These are phyloP conservation scores for Neolentinus lepideus DNA, from an alignment of 1,284 basidiomycete species.

Conservation along the genomic window DNA sequence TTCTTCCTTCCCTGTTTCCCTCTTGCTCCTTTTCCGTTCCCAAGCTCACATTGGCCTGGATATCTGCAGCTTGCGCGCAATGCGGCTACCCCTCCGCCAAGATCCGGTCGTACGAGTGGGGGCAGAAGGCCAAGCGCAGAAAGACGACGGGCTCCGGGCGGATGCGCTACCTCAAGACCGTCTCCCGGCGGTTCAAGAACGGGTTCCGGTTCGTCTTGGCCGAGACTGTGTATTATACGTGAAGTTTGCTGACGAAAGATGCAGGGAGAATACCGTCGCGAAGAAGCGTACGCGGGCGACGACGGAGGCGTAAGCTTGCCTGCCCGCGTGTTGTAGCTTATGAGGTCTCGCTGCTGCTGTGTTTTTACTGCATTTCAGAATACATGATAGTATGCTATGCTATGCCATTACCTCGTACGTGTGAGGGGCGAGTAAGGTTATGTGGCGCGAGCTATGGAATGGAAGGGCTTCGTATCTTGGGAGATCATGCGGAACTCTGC, in stretches of 20 bases:
- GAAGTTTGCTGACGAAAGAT: not conserved
- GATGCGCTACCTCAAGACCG: slow-evolving; percentile 92
- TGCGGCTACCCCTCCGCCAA: slow-evolving; percentile 97
- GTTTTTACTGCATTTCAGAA: too few relatives aligned
- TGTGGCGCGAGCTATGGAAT: too few relatives aligned
- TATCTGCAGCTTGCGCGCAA: slow-evolving; percentile 86
- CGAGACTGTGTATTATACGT: not conserved
- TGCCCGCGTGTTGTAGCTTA: too few relatives aligned
- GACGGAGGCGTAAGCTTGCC: slow-evolving; percentile 36
- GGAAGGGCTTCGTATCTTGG: too few relatives aligned
- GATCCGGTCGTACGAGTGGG: slow-evolving; percentile 96
- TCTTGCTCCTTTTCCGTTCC: not conserved
- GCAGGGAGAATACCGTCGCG: slow-evolving; percentile 79
- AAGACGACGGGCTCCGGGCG: slow-evolving; percentile 98
- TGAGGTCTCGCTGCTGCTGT: too few relatives aligned
- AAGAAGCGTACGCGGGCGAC: slow-evolving; percentile 49
- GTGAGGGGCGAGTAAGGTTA: too few relatives aligned
- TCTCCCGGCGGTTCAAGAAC: slow-evolving; percentile 95
- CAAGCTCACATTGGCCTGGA: too few relatives aligned
- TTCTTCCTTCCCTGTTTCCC: not conserved
- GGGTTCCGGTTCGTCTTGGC: slow-evolving; percentile 70
- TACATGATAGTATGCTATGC: too few relatives aligned
- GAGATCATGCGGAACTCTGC: slow-evolving; percentile 5
- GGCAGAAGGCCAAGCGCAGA: slow-evolving; percentile 97
- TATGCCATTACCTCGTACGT: too few relatives aligned